phyloP scores from a whole-genome alignment of 164 flowering plant species.

The Macadamia integrifolia region DNA sequence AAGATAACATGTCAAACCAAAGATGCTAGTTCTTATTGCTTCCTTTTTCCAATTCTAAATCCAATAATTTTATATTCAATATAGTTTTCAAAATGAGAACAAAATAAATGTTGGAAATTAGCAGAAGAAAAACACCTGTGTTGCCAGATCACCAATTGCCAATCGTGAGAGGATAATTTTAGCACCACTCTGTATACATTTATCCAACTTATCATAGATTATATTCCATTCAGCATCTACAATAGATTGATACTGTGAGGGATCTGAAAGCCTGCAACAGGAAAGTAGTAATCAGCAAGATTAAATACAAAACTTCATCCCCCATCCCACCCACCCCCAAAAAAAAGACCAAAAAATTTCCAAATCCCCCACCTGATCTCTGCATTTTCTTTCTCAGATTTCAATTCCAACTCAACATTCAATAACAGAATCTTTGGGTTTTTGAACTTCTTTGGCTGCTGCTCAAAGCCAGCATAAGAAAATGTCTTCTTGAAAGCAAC shows the following conservation, averaged over 20 bases:
- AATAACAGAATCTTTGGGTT: slow-evolving; percentile 81
- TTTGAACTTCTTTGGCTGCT: slow-evolving; percentile 90
- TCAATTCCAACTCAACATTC: slow-evolving; percentile 89
- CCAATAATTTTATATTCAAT: too few species aligned
- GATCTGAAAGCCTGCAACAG: slow-evolving; percentile 77
- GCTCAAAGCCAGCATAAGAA: slow-evolving; percentile 97
- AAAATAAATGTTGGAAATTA: too few species aligned
- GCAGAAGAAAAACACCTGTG: slow-evolving; percentile 55
- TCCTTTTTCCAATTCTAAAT: too few species aligned
- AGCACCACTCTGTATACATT: slow-evolving; percentile 93
- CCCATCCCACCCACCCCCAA: too few species aligned
- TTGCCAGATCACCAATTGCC: slow-evolving; percentile 95
- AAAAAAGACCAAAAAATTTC: not conserved
- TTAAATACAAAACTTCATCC: not conserved
- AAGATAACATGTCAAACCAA: too few species aligned
- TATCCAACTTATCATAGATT: slow-evolving; percentile 95
- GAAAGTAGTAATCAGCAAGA: not conserved
- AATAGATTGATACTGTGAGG: slow-evolving; percentile 91
- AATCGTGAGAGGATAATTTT: slow-evolving; percentile 90
- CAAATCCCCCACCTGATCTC: slow-evolving; percentile 71
- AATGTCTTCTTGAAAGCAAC: slow-evolving; percentile 97
- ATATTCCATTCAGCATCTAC: slow-evolving; percentile 99
- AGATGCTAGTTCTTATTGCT: too few species aligned
- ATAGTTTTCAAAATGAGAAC: not conserved
- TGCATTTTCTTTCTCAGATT: slow-evolving; percentile 99